Evolutionary conservation across 2,329 filamentous ascomycete genomes (phyloP).

Genomic region (Talaromyces sp.): DNA sequence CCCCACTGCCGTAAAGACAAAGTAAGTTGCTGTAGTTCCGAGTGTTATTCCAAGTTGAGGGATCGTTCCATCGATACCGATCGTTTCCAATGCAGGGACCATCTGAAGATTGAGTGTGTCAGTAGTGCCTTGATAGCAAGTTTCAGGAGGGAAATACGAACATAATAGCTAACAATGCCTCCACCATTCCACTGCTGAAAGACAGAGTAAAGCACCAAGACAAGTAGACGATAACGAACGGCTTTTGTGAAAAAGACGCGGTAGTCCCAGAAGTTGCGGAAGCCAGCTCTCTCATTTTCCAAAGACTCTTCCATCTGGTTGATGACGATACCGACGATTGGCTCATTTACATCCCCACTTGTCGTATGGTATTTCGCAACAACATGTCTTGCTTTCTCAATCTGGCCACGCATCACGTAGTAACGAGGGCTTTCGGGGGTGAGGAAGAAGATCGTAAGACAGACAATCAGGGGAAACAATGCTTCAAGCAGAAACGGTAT

Average conservation of each 20-base stretch:
- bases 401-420: constrained; percentile 33
- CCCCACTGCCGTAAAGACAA: constrained; percentile 45
- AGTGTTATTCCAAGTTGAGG: constrained; percentile 44
- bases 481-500: constrained; percentile 46
- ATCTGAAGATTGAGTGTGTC: constrained; percentile 21
- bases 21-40: constrained; percentile 45
- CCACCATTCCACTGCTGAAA: constrained; percentile 50
- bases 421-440: constrained; percentile 39
- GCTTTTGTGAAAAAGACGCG: constrained; percentile 46
- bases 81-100: constrained; percentile 40
- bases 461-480: constrained; percentile 47
- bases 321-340: constrained; percentile 42
- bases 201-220: constrained; percentile 45
- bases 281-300: constrained; percentile 37
- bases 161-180: constrained; percentile 45
- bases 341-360: constrained; percentile 37
- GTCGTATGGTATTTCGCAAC: constrained; percentile 44
- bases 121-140: not conserved
- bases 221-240: constrained; percentile 43
- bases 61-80: constrained; percentile 39
- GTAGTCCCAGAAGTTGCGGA: constrained; percentile 44
- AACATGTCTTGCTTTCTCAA: constrained; percentile 33
- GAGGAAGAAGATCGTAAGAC: constrained; percentile 41
- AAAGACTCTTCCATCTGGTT: constrained; percentile 46
- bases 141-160: constrained; percentile 21